Conservation (phyloP, 2,329 filamentous ascomycete species). For the Colletotrichum sp. region DNA sequence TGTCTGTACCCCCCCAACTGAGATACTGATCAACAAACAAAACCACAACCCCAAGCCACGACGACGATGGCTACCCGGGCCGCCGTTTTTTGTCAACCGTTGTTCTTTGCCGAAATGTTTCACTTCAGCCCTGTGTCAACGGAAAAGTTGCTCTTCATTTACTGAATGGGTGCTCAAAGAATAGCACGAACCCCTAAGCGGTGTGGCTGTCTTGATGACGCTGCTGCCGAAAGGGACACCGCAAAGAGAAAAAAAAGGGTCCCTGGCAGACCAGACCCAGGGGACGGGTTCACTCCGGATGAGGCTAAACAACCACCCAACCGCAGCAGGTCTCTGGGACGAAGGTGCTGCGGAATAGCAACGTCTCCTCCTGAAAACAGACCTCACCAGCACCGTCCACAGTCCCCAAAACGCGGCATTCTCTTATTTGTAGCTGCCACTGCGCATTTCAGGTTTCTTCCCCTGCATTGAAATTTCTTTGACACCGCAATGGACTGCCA, state of each 20-base stretch:
- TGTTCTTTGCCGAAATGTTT: background rate
- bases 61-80: background rate
- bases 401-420: background rate
- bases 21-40: background rate
- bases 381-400: slow-evolving; percentile 2
- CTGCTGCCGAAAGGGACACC: background rate
- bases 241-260: background rate
- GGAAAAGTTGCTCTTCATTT: background rate
- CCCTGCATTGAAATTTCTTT: slow-evolving; percentile 3
- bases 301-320: slow-evolving; percentile 17
- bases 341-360: background rate
- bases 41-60: background rate
- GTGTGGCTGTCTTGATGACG: slow-evolving; percentile 4
- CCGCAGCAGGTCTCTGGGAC: background rate
- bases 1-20: background rate
- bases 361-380: slow-evolving; percentile 2
- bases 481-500: slow-evolving; percentile 2
- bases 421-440: background rate
- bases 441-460: background rate
- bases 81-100: background rate
- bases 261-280: background rate
- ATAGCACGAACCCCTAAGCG: background rate
- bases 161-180: background rate
- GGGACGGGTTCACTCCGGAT: background rate
- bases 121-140: background rate